phyloP scores from a whole-genome alignment of 140 eudicot genomes.

The Artemisia princeps region DNA sequence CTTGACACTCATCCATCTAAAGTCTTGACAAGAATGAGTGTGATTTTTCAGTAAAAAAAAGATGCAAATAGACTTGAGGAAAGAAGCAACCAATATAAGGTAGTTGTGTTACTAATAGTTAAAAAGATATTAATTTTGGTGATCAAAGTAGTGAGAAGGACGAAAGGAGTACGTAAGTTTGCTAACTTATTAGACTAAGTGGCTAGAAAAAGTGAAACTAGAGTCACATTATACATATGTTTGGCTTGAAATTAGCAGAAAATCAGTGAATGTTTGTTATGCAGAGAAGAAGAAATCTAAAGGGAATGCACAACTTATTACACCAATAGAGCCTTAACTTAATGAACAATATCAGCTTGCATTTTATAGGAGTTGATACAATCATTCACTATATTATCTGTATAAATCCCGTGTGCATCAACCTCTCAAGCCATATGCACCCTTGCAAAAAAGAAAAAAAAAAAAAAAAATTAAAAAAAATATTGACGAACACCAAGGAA shows the following conservation, averaged over 20 bases:
- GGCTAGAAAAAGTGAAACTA: slow-evolving; percentile 15
- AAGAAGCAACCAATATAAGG: no score
- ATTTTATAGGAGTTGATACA: no score
- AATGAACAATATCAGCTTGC: no score
- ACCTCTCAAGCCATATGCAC: no score
- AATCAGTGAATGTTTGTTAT: slow-evolving; percentile 16
- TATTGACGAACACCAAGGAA: no score
- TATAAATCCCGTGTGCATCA: no score
- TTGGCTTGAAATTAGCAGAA: slow-evolving; percentile 28
- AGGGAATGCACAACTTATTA: slow-evolving; percentile 4
- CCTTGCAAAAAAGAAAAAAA: no score
- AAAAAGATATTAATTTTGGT: not conserved
- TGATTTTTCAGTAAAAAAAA: slow-evolving; percentile 6
- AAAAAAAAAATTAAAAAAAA: no score
- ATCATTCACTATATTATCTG: no score
- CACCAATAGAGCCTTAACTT: not conserved
- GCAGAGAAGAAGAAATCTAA: slow-evolving; percentile 13
- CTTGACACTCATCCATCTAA: slow-evolving; percentile 37
- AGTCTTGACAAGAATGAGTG: not conserved
- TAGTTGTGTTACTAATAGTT: not conserved
- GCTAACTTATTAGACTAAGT: not conserved
- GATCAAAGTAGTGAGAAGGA: not conserved
- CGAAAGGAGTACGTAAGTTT: not conserved
- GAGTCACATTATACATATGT: slow-evolving; percentile 22
- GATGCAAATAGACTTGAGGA: slow-evolving; percentile 6